A percentile compares a stretch with the other conserved stretches of the same genome.
These are phyloP conservation scores for Chaetomiaceae sp. DNA, from an alignment of 2,329 filamentous ascomycete genomes.

Conservation along the genomic window DNA sequence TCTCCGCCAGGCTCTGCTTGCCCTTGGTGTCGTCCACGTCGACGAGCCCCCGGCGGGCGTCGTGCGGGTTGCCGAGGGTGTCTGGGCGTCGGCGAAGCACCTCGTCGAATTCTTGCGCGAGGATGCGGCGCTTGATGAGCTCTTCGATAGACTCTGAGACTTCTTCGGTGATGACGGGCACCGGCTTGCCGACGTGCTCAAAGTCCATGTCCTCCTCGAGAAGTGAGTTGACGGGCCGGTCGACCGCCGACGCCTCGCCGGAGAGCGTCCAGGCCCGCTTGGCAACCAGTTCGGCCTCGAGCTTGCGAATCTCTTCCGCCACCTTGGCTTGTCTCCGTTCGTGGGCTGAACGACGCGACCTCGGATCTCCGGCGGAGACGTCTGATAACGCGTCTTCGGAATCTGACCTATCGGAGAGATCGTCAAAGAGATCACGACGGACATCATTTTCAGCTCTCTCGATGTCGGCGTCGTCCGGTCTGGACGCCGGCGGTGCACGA, in stretches of 20 bases:
- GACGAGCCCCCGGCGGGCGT: constrained; percentile 63
- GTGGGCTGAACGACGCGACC: constrained; percentile 73
- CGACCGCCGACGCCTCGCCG: constrained; percentile 77
- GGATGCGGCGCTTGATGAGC: constrained; percentile 86
- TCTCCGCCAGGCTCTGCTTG: constrained; percentile 79
- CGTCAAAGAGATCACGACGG: constrained; percentile 84
- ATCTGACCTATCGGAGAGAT: constrained; percentile 58
- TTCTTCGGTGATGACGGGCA: constrained; percentile 88
- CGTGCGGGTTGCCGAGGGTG: constrained; percentile 54
- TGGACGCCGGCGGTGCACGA: constrained; percentile 35
- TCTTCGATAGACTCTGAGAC: constrained; percentile 87
- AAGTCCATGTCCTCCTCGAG: constrained; percentile 95
- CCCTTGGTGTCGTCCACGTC: constrained; percentile 83
- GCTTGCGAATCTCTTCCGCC: constrained; percentile 79
- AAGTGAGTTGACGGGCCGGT: constrained; percentile 83
- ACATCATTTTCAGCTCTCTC: constrained; percentile 81
- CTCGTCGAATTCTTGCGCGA: constrained; percentile 88
- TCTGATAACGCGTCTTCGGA: constrained; percentile 61
- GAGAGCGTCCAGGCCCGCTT: constrained; percentile 87
- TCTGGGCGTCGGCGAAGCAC: constrained; percentile 76
- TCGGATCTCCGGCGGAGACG: constrained; percentile 61
- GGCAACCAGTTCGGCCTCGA: constrained; percentile 82
- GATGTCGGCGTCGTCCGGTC: constrained; percentile 59
- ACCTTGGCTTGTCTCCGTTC: constrained; percentile 82
- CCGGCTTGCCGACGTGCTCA: constrained; percentile 88